Evolutionary conservation across 345 rosid species (phyloP).

Genomic region (Physaria fendleri): DNA sequence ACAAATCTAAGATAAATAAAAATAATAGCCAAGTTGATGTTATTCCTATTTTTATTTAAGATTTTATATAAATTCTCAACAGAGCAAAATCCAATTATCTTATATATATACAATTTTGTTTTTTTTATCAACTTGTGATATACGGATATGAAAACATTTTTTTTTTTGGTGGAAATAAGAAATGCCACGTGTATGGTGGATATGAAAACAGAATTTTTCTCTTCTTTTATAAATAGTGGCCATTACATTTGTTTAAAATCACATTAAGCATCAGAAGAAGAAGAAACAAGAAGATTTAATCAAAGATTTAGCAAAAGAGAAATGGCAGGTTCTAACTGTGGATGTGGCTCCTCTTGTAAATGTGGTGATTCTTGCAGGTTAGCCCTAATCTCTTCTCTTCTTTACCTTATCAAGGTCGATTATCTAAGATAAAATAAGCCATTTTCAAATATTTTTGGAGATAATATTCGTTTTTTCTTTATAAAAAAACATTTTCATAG

Average conservation of each 20-base stretch:
- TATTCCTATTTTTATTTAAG: not conserved
- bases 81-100: not conserved
- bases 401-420: too few relatives aligned
- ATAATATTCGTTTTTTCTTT: too few relatives aligned
- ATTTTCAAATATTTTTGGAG: too few relatives aligned
- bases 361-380: conserved; percentile 41
- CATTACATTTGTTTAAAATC: conserved; percentile 10
- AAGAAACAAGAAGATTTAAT: too few relatives aligned
- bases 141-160: not conserved
- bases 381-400: not conserved
- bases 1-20: not conserved
- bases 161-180: not conserved
- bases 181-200: conserved; percentile 27
- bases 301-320: not conserved
- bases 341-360: conserved; percentile 35
- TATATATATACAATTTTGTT: not conserved
- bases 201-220: not conserved
- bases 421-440: too few relatives aligned
- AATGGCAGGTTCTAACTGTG: conserved; percentile 36
- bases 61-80: not conserved
- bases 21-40: not conserved
- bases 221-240: conserved; percentile 18
- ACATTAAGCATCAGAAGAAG: not conserved
- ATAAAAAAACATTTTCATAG: too few relatives aligned
- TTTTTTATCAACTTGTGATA: not conserved